Evolutionary conservation across 1,139 yeast genomes (phyloP).

Genomic region (Kurtzmaniella quercitrusa): DNA sequence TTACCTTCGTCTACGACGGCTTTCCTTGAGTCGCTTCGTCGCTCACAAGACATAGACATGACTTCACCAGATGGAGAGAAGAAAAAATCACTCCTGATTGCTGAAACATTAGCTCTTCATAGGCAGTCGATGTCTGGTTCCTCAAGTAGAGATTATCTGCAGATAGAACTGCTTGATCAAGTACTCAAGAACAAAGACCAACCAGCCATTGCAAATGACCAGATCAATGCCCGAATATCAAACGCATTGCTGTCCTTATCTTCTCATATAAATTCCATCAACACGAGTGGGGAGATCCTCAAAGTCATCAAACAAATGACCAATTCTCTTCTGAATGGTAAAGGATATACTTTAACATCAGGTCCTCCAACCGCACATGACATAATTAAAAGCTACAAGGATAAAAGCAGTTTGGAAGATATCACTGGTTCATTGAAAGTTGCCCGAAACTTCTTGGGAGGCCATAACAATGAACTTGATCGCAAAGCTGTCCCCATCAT

Average conservation of each 20-base stretch:
- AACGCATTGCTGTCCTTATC: slow-evolving; percentile 25
- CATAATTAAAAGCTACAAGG: slow-evolving; percentile 22
- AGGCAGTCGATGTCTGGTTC: slow-evolving; percentile 34
- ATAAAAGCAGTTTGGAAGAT: slow-evolving; percentile 17
- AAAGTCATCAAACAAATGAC: slow-evolving; percentile 41
- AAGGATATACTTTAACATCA: slow-evolving; percentile 7
- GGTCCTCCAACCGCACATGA: slow-evolving; percentile 17
- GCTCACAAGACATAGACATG: slow-evolving; percentile 13
- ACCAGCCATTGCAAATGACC: slow-evolving; percentile 9
- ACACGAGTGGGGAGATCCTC: slow-evolving; percentile 24
- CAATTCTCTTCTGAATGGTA: slow-evolving; percentile 16
- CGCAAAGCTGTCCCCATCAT: slow-evolving; percentile 20
- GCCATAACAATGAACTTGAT: slow-evolving; percentile 9
- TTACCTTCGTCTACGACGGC: slow-evolving; percentile 14
- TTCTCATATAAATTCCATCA: slow-evolving; percentile 13
- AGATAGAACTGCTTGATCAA: slow-evolving; percentile 22
- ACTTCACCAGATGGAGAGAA: slow-evolving; percentile 9
- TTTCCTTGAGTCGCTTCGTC: slow-evolving; percentile 14
- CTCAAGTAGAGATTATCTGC: slow-evolving; percentile 24
- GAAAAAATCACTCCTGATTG: slow-evolving; percentile 47
- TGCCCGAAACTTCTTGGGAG: slow-evolving; percentile 34
- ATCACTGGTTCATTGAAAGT: slow-evolving; percentile 33
- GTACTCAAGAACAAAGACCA: slow-evolving; percentile 13
- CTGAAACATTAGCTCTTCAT: slow-evolving; percentile 60
- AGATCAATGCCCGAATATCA: slow-evolving; percentile 27